Evolutionary conservation across 2,329 filamentous ascomycete genomes (phyloP).

Genomic region (Fonsecaea erecta): DNA sequence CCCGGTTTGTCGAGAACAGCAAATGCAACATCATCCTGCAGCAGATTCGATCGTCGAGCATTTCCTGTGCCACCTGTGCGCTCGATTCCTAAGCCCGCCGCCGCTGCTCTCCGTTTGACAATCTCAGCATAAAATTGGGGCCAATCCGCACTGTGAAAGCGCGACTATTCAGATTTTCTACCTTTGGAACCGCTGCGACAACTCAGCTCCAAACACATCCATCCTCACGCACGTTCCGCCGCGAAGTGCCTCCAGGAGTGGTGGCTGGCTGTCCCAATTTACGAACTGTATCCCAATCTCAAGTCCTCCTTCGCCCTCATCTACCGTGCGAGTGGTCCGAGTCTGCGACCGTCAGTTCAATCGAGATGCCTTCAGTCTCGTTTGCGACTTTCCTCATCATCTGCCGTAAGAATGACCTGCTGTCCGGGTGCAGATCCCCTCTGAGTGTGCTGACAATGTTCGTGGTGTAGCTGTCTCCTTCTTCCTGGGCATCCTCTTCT

Average conservation of each 20-base stretch:
- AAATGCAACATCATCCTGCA: conserved; percentile 17
- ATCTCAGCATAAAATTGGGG: neutral
- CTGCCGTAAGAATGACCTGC: conserved; percentile 31
- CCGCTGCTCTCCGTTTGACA: conserved; percentile 18
- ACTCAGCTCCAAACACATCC: neutral
- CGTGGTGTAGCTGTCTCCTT: conserved; percentile 75
- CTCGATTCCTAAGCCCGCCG: conserved; percentile 18
- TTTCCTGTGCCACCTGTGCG: conserved; percentile 11
- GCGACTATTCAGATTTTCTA: neutral
- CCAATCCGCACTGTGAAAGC: neutral
- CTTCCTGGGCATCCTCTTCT: conserved; percentile 98
- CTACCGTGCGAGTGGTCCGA: neutral
- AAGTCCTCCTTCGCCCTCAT: neutral
- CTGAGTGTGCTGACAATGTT: conserved; percentile 15
- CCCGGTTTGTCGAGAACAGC: neutral
- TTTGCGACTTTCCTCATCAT: conserved; percentile 94
- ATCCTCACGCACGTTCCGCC: neutral
- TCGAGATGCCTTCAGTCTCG: conserved; percentile 45
- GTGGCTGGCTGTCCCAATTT: neutral
- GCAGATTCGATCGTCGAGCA: conserved; percentile 1
- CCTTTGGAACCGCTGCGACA: neutral
- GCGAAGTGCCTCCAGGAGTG: neutral
- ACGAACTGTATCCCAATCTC: neutral
- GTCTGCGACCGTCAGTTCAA: neutral
- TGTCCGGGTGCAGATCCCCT: conserved; percentile 8